Percentiles rank a stretch among this genome's conserved stretches.
Evolutionary conservation across 768 basidiomycete genomes (phyloP).

Genomic region (Rhodotorula diobovata): DNA sequence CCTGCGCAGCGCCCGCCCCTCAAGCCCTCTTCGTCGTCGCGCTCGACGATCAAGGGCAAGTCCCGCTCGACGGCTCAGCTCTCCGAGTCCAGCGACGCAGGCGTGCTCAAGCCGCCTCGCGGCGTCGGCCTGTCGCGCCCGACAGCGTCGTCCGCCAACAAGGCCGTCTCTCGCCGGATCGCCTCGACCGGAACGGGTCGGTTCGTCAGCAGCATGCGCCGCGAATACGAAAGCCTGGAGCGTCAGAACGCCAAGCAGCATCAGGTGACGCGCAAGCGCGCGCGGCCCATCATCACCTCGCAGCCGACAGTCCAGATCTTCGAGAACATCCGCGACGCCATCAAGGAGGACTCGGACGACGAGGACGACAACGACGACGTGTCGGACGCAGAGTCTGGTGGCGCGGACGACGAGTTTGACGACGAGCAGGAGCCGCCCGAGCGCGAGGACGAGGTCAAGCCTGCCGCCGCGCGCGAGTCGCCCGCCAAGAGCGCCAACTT

Average conservation of each 20-base stretch:
- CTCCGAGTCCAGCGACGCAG: constrained; percentile 16
- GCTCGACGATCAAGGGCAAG: constrained; percentile 32
- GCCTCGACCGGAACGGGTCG: constrained; percentile 15
- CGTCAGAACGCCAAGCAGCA: constrained; percentile 48
- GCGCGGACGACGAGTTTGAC: constrained; percentile 63
- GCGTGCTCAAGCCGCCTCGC: background rate
- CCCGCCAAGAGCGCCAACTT: background rate
- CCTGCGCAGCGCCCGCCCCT: constrained; percentile 1
- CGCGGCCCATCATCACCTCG: constrained; percentile 83
- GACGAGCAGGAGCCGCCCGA: constrained; percentile 44
- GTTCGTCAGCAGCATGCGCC: constrained; percentile 59
- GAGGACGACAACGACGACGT: constrained; percentile 21
- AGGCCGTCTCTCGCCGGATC: constrained; percentile 13
- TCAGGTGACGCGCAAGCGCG: constrained; percentile 65
- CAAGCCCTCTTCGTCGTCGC: constrained; percentile 10
- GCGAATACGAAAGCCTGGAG: constrained; percentile 53
- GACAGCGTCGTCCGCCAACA: constrained; percentile 26
- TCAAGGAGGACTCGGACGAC: constrained; percentile 61
- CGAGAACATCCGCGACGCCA: constrained; percentile 83
- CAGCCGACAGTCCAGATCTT: constrained; percentile 55
- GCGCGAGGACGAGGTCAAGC: constrained; percentile 49
- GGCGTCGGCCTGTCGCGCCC: constrained; percentile 17
- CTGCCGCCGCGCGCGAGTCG: background rate
- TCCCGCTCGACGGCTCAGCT: background rate
- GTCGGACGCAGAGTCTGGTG: constrained; percentile 43